Evolutionary conservation across 176 grass and related monocot genomes (phyloP).

Genomic region (Leersia perrieri): DNA sequence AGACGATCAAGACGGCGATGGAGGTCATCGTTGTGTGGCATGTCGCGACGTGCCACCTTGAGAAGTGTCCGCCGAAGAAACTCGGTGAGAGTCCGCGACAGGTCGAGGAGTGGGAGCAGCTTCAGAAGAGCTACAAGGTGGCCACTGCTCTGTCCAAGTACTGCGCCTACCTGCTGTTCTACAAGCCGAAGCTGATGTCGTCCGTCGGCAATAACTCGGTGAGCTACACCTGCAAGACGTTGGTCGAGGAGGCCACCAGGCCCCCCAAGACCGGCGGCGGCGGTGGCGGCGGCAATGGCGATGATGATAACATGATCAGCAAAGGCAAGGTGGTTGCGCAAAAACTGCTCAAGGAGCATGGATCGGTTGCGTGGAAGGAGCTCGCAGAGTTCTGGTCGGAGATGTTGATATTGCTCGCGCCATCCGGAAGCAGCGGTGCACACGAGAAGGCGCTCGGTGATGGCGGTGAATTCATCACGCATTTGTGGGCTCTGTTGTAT

Average conservation of each 20-base stretch:
- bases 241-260: slow-evolving; percentile 1
- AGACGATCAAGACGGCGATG: not conserved
- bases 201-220: not conserved
- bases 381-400: slow-evolving; percentile 42
- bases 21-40: slow-evolving; percentile 48
- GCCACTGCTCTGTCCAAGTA: slow-evolving; percentile 34
- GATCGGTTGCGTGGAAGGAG: not conserved
- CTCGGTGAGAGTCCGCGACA: not conserved
- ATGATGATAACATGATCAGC: not conserved
- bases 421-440: not conserved
- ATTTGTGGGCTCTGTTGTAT: slow-evolving; percentile 48
- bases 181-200: slow-evolving; percentile 32
- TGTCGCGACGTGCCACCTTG: slow-evolving; percentile 28
- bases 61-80: too few species aligned
- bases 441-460: slow-evolving; percentile 36
- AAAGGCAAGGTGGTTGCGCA: not conserved
- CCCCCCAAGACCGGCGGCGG: too few species aligned
- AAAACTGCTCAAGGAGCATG: not conserved
- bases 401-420: slow-evolving; percentile 17
- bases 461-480: slow-evolving; percentile 51
- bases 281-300: too few species aligned
- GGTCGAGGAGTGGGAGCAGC: too few species aligned
- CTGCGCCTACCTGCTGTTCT: slow-evolving; percentile 45
- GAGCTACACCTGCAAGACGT: slow-evolving; percentile 1
- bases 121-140: not conserved